phyloP scores from a whole-genome alignment of 768 basidiomycete species.

The Tricholoma flavovirens region DNA sequence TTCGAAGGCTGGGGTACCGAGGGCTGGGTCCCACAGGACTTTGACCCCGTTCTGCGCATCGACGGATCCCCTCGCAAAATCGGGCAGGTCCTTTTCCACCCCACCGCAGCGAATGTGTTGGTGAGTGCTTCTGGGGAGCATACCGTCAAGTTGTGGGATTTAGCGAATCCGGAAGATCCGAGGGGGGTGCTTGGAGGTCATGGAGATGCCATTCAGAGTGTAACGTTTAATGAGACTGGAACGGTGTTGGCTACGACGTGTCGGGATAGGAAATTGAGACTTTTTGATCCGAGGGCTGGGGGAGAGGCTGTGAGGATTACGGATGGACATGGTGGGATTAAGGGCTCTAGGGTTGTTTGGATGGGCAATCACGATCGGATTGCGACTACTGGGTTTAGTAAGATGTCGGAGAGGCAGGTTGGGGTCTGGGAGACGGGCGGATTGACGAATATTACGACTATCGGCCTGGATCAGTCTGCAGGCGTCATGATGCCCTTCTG shows the following conservation, averaged over 20 bases:
- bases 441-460: constrained; percentile 70
- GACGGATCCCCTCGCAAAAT: constrained; percentile 82
- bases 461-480: constrained; percentile 80
- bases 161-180: constrained; percentile 65
- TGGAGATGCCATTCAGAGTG: constrained; percentile 79
- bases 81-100: constrained; percentile 92
- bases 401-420: constrained; percentile 92
- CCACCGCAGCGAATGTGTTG: constrained; percentile 81
- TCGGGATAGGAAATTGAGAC: constrained; percentile 84
- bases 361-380: constrained; percentile 86
- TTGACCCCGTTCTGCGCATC: constrained; percentile 80
- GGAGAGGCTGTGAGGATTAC: constrained; percentile 73
- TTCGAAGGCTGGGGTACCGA: constrained; percentile 89
- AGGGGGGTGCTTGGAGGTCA: constrained; percentile 65
- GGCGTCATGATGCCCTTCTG: constrained; percentile 98
- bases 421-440: constrained; percentile 84
- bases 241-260: constrained; percentile 83
- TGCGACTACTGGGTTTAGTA: constrained; percentile 95
- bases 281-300: constrained; percentile 88
- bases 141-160: constrained; percentile 87
- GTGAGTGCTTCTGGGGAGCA: constrained; percentile 81
- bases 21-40: constrained; percentile 74
- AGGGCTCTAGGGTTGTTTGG: constrained; percentile 85
- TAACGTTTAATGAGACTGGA: constrained; percentile 80
- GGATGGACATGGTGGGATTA: constrained; percentile 92